Evolutionary conservation across 345 rosid species (phyloP).

Genomic region (Sonneratia alba): DNA sequence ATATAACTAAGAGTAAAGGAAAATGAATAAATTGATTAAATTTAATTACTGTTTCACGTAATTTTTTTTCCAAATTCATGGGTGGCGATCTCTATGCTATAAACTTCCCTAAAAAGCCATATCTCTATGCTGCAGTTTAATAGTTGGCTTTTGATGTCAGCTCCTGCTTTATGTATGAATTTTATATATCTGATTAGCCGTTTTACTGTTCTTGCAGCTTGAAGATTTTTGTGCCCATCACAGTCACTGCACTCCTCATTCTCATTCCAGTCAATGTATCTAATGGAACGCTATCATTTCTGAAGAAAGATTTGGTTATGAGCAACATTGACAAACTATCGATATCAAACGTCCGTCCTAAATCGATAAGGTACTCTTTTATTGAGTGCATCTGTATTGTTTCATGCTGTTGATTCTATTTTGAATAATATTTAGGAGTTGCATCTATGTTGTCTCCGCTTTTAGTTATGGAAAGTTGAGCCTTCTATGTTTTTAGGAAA

Average conservation of each 20-base stretch:
- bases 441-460: not conserved
- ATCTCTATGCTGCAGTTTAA: not conserved
- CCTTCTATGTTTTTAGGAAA: not conserved
- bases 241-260: slow-evolving; percentile 60
- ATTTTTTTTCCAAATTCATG: too few species aligned
- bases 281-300: slow-evolving; percentile 68
- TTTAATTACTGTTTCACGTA: too few species aligned
- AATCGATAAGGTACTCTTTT: slow-evolving; percentile 48
- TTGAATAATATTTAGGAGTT: not conserved
- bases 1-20: too few species aligned
- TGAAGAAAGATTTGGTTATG: slow-evolving; percentile 72
- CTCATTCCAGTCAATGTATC: slow-evolving; percentile 94
- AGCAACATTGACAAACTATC: slow-evolving; percentile 93
- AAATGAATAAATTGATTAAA: too few species aligned
- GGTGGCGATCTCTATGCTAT: too few species aligned
- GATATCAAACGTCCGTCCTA: slow-evolving; percentile 76
- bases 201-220: slow-evolving; percentile 40
- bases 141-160: not conserved
- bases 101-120: not conserved
- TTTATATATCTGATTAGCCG: slow-evolving; percentile 6
- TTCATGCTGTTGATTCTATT: not conserved
- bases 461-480: not conserved
- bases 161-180: not conserved
- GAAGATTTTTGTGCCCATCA: slow-evolving; percentile 78
- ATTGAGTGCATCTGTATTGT: not conserved